Evolutionary conservation across 2,329 filamentous ascomycete genomes (phyloP), one percentile per base, ranked within the genome.

Genomic region (Pestalotiopsis sp.): DNA sequence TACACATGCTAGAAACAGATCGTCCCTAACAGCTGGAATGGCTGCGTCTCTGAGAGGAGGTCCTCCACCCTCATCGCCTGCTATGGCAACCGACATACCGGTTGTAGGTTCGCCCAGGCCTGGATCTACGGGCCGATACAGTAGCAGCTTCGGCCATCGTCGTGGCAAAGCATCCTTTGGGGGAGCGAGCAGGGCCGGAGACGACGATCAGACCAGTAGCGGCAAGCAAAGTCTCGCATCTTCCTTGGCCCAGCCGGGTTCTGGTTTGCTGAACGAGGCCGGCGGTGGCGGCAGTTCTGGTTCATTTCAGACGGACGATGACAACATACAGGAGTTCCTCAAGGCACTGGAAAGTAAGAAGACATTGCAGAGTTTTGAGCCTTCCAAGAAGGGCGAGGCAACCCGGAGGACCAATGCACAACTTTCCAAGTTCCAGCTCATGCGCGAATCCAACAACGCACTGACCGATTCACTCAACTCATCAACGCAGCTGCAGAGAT

Each of bases 401-500:
- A 91, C 91, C 62, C 93, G 92, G 77, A 89, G 90, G 72, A 95
- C 94, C 0, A 91, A 90, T 45, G 92, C 93, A 57, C 93, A 95
- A 73, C 85, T 97, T 56, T 92, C 90, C 25, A 94, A 92, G 74
- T 98, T 96, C 77, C 94, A 96, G 75, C 87, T 89, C 69, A 95
- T 98, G 93, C 89, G 90, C 72, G 95, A 98, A 70, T 95, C 93
- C 0, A 95, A 97, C 76, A 92, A 93, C 68, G 92, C 90, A 4
- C 86, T 99, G 56, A 97, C 94, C 0, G 96, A 99, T 67, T 97
- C 94, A 0, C 94, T 99, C 87, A 94, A 93, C 36, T 96, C 94
- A 0, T 98, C 95, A 0, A 87, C 94, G 75, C 89, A 97, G 73
- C 83, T 98, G 68, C 92, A 97, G 61, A 89, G 93, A 52, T 96